Evolutionary conservation across 179 eudicot species (phyloP), one percentile per base, ranked within the genome.

Genomic region (Camellia oleifera): DNA sequence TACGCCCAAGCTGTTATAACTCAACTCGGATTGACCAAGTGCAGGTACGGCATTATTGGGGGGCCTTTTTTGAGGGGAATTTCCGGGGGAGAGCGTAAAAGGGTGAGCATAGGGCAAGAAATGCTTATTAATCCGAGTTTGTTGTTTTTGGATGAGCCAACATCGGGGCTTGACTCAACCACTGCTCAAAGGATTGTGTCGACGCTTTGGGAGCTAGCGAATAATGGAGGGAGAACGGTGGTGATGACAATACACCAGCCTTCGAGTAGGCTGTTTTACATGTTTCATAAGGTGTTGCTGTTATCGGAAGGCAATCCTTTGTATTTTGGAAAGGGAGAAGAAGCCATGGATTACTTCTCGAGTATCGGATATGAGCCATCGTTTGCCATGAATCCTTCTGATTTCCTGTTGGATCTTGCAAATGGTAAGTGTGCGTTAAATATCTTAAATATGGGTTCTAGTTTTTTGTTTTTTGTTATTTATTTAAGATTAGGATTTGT

Each of bases 161-260:
- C 98, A 0, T 93, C 98, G 0, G 96, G 98, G 0, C 84, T 93
- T 11, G 98, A 93, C 72, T 93, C 98, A 23, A 93, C 98, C 0
- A 93, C 94, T 0, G 96, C 98, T 12, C 96, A 90, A 61, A 62
- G 91, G 75, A 93, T 93, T 0, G 94, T 93, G 60, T 87, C 87
- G 10, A 87, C 88, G 4, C 65, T 93, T 60, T 77, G 84, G 60
- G 92, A 87, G 40, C 68, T 93, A 15, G 92, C 91, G 0, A 80
- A 78, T n/a, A 32, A 32, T 32, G 93, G 92, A 2, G 98, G 94
- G 1, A 86, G 94, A 76, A 93, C 94, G 0, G 68, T 92, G 6
- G 91, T 88, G 80, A 90, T 92, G 94, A 93, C 98, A 11, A 93
- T 93, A 54, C 98, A 93, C 56, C 98, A 93, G 61, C 98, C 98